Base-by-base conservation (phyloP, 495 filamentous ascomycete species). In the Chaetomium tenue region DNA sequence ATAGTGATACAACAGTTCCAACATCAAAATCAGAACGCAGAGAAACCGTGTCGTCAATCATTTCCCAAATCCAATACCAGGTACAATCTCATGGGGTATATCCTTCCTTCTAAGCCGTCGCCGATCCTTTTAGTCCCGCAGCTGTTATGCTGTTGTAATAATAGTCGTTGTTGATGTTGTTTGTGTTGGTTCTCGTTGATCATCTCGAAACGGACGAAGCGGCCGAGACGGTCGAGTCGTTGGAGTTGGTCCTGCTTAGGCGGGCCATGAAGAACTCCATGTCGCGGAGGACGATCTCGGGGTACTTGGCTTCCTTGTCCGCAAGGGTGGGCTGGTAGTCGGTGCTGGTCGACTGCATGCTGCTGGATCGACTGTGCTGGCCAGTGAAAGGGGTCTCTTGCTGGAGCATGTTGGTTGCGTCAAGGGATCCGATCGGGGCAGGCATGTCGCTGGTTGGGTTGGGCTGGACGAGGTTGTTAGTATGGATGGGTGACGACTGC, bases 211-310 rank as follows among this genome's bases (percentile, higher is more conserved):
- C n/a, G 46, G 46, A 16, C 11, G 33, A 56, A 26, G 25, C 16
- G 18, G 53, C 37, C 28, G 46, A 60, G 25, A 11, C 11, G 20
- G 28, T 60, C 11, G 58, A 60, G 1, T 60, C 58, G 58, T 50
- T 33, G 1, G 63, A 60, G 2, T 25, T 30, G 2, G 63, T 60
- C 47, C 60, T 25, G n/a, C 22, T 42, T 46, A 67, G 54, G 23
- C 65, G 30, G 22, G 65, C 65, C 48, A 63, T 58, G 60, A 67
- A 67, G 55, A 67, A 67, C 42, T 67, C 65, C 60, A 63, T 67
- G 50, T 67, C 65, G 8, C 47, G 65, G 6, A 22, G 37, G 37
- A 67, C 54, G 9, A 67, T 23, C 3, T 50, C 60, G 1, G 65
- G 61, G 33, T 51, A 30, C 42, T 20, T 26, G 58, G 26, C 25